These are phyloP conservation scores for Dothideomycetidae sp. DNA, from an alignment of 2,329 filamentous ascomycete species.

Conservation along the genomic window DNA sequence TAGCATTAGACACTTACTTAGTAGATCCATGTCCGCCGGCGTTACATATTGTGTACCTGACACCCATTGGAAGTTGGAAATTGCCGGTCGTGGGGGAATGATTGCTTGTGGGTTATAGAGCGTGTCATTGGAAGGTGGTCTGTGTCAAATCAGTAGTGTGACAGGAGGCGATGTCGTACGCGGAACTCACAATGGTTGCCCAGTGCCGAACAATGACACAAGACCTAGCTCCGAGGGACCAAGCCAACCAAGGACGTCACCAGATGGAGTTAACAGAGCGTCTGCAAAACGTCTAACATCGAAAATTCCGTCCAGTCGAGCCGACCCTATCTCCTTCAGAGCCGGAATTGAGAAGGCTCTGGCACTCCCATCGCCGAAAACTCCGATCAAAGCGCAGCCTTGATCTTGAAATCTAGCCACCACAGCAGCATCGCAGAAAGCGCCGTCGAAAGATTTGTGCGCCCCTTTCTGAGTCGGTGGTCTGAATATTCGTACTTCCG, in stretches of 20 bases:
- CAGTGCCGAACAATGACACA: conserved; percentile 72
- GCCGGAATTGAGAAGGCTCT: conserved; percentile 78
- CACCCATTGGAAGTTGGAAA: conserved; percentile 93
- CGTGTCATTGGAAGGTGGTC: conserved; percentile 45
- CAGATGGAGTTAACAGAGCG: conserved; percentile 58
- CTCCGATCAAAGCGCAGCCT: conserved; percentile 63
- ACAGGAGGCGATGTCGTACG: too few relatives aligned
- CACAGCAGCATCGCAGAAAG: conserved; percentile 64
- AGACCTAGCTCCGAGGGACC: conserved; percentile 75
- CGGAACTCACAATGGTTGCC: conserved; percentile 43
- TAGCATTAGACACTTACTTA: conserved; percentile 37
- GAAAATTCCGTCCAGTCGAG: conserved; percentile 49
- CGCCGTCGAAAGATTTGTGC: conserved; percentile 74
- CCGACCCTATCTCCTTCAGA: conserved; percentile 66
- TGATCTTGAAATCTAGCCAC: conserved; percentile 58
- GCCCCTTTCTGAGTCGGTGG: conserved; percentile 80
- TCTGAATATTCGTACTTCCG: conserved; percentile 74
- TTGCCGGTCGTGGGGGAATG: conserved; percentile 72
- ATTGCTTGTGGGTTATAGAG: conserved; percentile 64
- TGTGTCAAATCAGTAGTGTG: conserved; percentile 14
- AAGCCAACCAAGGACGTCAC: conserved; percentile 76
- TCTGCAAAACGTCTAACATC: conserved; percentile 60
- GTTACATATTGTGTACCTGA: conserved; percentile 86
- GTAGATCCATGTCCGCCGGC: conserved; percentile 70
- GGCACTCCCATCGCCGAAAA: conserved; percentile 70